phyloP scores from a whole-genome alignment of 441 rosid genomes.

The Arabidopsis lyrata region DNA sequence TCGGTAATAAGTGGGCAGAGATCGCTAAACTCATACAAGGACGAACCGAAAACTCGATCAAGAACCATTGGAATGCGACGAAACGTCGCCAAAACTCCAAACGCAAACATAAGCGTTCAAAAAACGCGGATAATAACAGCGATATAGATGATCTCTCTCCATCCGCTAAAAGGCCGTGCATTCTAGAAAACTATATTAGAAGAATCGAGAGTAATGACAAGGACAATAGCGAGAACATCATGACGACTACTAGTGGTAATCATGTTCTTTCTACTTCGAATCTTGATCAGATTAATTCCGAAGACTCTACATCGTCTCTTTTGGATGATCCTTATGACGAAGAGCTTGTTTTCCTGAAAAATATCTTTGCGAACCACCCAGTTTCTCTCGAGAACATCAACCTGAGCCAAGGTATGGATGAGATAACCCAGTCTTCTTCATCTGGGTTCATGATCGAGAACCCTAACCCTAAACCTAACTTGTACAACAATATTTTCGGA shows the following conservation, averaged over 20 bases:
- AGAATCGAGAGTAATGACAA: slow-evolving; percentile 47
- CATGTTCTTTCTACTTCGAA: slow-evolving; percentile 6
- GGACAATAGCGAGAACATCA: slow-evolving; percentile 8
- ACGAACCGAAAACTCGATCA: slow-evolving; percentile 82
- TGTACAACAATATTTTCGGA: background rate
- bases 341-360: slow-evolving; percentile 66
- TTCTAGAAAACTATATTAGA: slow-evolving; percentile 77
- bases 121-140: slow-evolving; percentile 8
- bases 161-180: slow-evolving; percentile 51
- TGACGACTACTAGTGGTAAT: background rate
- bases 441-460: slow-evolving; percentile 29
- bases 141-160: slow-evolving; percentile 36
- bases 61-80: slow-evolving; percentile 94
- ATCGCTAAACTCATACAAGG: slow-evolving; percentile 78
- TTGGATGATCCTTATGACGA: slow-evolving; percentile 57
- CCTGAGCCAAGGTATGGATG: slow-evolving; percentile 14
- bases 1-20: slow-evolving; percentile 90
- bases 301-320: slow-evolving; percentile 44
- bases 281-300: slow-evolving; percentile 20
- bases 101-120: slow-evolving; percentile 53
- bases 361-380: slow-evolving; percentile 47
- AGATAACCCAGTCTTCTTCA: slow-evolving; percentile 29
- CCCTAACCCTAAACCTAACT: slow-evolving; percentile 32
- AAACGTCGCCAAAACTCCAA: slow-evolving; percentile 74
- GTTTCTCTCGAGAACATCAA: slow-evolving; percentile 18